Percentiles rank a stretch among this genome's conserved stretches.
Conservation (phyloP, 2,329 filamentous ascomycete species). For the Aaosphaeria arxii region DNA sequence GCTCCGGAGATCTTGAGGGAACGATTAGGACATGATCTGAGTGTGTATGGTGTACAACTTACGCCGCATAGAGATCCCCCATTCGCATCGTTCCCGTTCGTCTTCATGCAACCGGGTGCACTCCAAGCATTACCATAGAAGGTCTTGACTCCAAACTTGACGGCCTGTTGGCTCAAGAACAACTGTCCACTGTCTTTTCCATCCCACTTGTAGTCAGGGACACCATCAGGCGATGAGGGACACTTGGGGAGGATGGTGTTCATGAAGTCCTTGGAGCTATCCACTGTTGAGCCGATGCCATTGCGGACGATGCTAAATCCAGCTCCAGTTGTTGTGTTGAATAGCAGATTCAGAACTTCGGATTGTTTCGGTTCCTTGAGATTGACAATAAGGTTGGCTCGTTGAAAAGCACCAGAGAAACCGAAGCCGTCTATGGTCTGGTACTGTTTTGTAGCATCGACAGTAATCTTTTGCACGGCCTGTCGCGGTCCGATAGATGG, state of each 20-base stretch:
- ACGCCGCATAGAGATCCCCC: conserved; percentile 49
- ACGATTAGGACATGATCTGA: neutral
- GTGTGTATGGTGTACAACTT: conserved; percentile 10
- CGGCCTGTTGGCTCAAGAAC: conserved; percentile 51
- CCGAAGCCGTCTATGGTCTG: conserved; percentile 50
- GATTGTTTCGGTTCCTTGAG: conserved; percentile 40
- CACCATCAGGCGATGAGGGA: conserved; percentile 12
- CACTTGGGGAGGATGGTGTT: conserved; percentile 25
- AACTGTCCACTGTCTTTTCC: conserved; percentile 45
- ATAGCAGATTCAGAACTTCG: conserved; percentile 43
- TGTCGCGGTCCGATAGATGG: conserved; percentile 16
- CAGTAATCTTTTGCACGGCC: conserved; percentile 29
- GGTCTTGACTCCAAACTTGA: conserved; percentile 42
- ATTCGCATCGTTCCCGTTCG: conserved; percentile 43
- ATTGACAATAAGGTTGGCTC: conserved; percentile 45
- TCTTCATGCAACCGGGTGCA: conserved; percentile 53
- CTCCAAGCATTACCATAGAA: conserved; percentile 52
- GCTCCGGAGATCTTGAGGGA: conserved; percentile 16
- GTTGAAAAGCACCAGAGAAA: conserved; percentile 45
- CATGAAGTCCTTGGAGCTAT: conserved; percentile 40
- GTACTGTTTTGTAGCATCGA: conserved; percentile 42
- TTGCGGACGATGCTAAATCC: conserved; percentile 47
- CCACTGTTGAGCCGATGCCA: conserved; percentile 44
- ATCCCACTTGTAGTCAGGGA: conserved; percentile 24
- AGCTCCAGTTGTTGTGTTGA: conserved; percentile 45